Base-by-base conservation (phyloP, 805 yeast species). In the Ogataea corticis region DNA sequence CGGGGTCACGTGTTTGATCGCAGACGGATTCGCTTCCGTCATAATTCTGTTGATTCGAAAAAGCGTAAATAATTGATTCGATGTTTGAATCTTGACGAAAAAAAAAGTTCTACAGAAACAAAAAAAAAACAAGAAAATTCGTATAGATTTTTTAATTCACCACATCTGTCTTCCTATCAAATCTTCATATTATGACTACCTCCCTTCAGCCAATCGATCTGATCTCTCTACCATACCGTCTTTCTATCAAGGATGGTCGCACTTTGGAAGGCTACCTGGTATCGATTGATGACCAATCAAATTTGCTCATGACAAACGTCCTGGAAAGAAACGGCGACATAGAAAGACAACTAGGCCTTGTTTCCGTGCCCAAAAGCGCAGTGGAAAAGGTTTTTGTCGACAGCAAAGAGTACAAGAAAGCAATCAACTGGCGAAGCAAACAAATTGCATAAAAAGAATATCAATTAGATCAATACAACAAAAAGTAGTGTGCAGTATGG, bases 351-450 rank as follows among this genome's bases (percentile, higher is more conserved):
- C 54, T 78, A 33, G 84, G 83, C 0, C 57, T 79, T 9, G 80
- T 79, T n/a, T 77, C 83, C 51, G 70, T 79, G 2, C 82, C 81
- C 0, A 62, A 67, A 41, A 50, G 53, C 1, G 63, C 77, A 3
- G 71, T 78, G 2, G 40, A 46, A 2, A 57, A 59, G 16, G 57
- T 68, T 2, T 58, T 52, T 19, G 51, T 70, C 11, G 51, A 58
- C 7, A 41, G 48, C 49, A 38, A 32, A 9, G 66, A 63, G 27
- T 59, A 52, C 45, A 31, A 45, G 5, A 49, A 46, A 33, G 46
- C 48, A 14, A 18, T 49, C 2, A 29, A 42, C 17, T 57, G 52
- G 48, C 51, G 56, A n/a, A 44, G 37, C 10, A 37, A 50, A 29
- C 28, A 31, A 4, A 38, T 7, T 21, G 19, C 12, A n/a, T n/a